phyloP scores from a whole-genome alignment of 2,329 filamentous ascomycete species.

The Botrytis galanthina region DNA sequence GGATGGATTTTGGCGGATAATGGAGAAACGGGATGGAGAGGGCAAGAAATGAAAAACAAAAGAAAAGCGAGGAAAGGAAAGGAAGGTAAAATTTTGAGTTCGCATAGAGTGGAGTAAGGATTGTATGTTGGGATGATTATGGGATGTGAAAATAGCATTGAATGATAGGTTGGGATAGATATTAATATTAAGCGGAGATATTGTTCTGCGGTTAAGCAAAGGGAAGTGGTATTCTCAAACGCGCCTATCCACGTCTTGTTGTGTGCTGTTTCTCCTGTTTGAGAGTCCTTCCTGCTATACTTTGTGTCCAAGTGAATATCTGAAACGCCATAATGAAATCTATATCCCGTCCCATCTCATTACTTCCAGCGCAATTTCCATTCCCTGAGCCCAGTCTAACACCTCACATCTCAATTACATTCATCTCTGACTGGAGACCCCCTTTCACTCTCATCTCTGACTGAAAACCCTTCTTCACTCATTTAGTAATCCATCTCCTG shows the following conservation, averaged over 20 bases:
- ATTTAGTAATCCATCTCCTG: not conserved
- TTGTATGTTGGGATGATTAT: not conserved
- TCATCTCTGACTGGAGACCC: not conserved
- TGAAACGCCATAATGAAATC: not conserved
- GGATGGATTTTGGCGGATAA: slow-evolving; percentile 83
- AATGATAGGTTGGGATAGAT: not conserved
- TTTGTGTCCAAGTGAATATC: not conserved
- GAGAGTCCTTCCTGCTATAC: not conserved
- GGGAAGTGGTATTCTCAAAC: not conserved
- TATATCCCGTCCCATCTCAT: not conserved
- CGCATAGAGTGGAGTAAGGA: not conserved
- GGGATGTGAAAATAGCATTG: not conserved
- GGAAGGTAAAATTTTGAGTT: not conserved
- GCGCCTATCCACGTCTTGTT: not conserved
- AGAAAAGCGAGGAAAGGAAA: not conserved
- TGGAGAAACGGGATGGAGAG: too few relatives aligned
- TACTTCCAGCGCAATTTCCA: not conserved
- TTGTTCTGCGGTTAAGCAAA: not conserved
- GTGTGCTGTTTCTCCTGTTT: not conserved
- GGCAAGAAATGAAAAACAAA: too few relatives aligned
- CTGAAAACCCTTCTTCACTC: not conserved
- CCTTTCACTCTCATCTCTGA: not conserved
- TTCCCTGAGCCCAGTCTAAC: not conserved
- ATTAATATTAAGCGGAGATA: not conserved
- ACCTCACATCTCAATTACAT: not conserved